These are phyloP conservation scores for Eimeria sp. DNA, from an alignment of 169 alveolate genomes.

Conservation along the genomic window DNA sequence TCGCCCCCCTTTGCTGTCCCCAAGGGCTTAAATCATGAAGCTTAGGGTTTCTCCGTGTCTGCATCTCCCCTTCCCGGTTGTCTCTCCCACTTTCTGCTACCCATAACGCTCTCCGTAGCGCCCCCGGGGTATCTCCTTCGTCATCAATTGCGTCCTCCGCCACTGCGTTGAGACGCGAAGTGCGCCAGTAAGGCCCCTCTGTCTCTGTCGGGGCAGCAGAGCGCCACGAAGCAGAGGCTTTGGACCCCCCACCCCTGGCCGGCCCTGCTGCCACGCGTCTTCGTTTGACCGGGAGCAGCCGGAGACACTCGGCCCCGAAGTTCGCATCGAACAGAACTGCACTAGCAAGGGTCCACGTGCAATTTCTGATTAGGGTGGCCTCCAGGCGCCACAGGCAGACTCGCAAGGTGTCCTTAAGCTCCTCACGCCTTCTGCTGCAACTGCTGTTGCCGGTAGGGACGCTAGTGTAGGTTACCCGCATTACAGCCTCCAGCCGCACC, in stretches of 20 bases:
- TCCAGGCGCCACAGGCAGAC: constrained; percentile 74
- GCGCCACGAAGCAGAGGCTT: constrained; percentile 6
- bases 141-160: constrained; percentile 16
- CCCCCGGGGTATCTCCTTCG: constrained; percentile 56
- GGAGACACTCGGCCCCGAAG: constrained; percentile 61
- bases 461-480: constrained; percentile 62
- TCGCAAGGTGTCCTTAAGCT: constrained; percentile 61
- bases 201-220: background rate
- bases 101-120: constrained; percentile 37
- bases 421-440: constrained; percentile 10
- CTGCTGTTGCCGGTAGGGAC: constrained; percentile 56
- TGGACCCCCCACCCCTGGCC: background rate
- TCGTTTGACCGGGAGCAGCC: constrained; percentile 31
- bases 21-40: background rate
- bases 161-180: constrained; percentile 34
- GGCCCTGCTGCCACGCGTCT: constrained; percentile 10
- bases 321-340: constrained; percentile 65
- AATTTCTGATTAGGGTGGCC: constrained; percentile 55
- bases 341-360: constrained; percentile 80
- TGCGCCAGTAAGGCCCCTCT: background rate
- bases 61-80: background rate
- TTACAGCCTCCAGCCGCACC: constrained; percentile 63
- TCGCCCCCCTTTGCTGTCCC: background rate
- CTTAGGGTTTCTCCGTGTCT: background rate
- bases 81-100: constrained; percentile 12